Base-by-base conservation (phyloP, 139 green algal species). In the Chlamydomonas eustigma region DNA sequence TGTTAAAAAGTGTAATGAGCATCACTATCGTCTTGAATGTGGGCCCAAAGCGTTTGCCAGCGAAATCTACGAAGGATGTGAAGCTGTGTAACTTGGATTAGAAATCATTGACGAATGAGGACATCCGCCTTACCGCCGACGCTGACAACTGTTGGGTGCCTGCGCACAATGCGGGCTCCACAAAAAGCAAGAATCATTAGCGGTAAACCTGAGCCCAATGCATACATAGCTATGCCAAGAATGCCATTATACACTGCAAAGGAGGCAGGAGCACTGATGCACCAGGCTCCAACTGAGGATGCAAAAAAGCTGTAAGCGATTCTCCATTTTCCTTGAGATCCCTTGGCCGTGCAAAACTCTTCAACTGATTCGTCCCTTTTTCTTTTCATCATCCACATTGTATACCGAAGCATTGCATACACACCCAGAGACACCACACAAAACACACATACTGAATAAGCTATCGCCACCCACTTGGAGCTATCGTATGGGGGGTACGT, bases 241-340 rank as follows among this genome's bases (percentile, higher is more conserved):
- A 90, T 88, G 71, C 91, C 91, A 18, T 87, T 83, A 34, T 74
- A 86, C 0, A 76, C 70, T 1, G 76, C 80, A 64, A 85, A 93
- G 50, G 51, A 58, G 44, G 66, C 66, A 44, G 50, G 87, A 74
- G 78, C 90, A 84, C 63, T 77, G 33, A 96, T 87, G 28, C 87
- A 88, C 91, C 91, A 96, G 12, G 91, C 89, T 12, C 91, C 91
- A 5, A 93, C 80, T 5, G 85, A 84, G 6, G 80, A 83, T 0
- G 88, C 86, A 70, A 89, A 94, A 82, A 94, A 94, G 4, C 73
- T 85, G 86, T 86, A 94, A 5, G 50, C 87, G 32, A 94, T 88
- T 31, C 78, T 65, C 64, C 80, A 81, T 0, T 63, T 71, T 3
- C 52, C 69, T 73, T 84, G 73, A 32, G 80, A 81, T 5, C 75